A percentile compares a stretch with the other conserved stretches of the same genome.
phyloP scores from a whole-genome alignment of 202 grass and related monocot genomes.

The Hordeum pubiflorum region DNA sequence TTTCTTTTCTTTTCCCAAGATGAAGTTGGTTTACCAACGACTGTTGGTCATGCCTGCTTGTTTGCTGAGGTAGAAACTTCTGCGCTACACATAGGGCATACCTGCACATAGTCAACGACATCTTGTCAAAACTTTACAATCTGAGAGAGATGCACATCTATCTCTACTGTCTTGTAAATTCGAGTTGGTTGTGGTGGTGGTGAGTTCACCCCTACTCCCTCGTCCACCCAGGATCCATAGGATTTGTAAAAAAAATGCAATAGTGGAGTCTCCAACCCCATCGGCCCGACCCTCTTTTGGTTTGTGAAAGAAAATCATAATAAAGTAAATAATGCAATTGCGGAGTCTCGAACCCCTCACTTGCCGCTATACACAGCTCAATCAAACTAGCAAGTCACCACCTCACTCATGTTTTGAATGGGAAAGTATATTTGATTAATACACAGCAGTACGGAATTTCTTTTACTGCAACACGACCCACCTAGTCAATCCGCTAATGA shows the following conservation, averaged over 20 bases:
- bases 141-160: background rate
- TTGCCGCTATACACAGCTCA: background rate
- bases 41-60: slow-evolving; percentile 37
- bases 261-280: background rate
- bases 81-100: slow-evolving; percentile 77
- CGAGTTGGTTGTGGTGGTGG: too few species aligned
- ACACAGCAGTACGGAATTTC: background rate
- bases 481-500: background rate
- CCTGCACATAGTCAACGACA: slow-evolving; percentile 37
- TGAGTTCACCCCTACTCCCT: background rate
- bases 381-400: background rate
- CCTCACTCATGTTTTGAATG: background rate
- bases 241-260: background rate
- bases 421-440: background rate
- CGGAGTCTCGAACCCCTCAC: background rate
- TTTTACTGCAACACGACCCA: background rate
- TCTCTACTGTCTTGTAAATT: too few species aligned
- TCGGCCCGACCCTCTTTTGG: background rate
- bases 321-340: background rate
- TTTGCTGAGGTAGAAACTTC: slow-evolving; percentile 80
- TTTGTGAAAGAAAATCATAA: background rate
- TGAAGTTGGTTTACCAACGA: background rate
- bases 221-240: background rate
- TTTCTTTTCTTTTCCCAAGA: too few species aligned
- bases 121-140: slow-evolving; percentile 1